Base-by-base conservation (phyloP, 257 asterid species). In the Capsicum baccatum region DNA sequence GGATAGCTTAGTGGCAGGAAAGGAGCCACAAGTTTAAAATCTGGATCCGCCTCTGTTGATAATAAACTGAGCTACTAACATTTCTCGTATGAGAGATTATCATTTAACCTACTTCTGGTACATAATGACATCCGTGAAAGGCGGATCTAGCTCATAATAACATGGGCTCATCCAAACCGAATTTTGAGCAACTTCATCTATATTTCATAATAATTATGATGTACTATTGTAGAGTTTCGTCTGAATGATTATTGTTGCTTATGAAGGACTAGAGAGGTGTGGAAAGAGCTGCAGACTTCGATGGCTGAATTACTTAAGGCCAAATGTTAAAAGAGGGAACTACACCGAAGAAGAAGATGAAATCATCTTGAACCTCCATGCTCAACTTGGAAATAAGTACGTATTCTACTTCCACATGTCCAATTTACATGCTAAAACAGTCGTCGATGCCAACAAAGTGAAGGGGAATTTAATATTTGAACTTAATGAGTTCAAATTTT, bases 271-370 rank as follows among this genome's bases (percentile, higher is more conserved):
- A 52, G 83, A 79, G 5, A 84, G 86, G 58, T 84, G 86, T 52
- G 86, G 86, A 17, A 84, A 84, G 83, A 84, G 86, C 50, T 84
- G 83, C 9, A 63, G 80, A 84, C 64, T 84, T 54, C 5, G 86
- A 76, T 84, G 86, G 86, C 74, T 84, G 86, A 84, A 84, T 84
- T 73, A 83, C 68, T 52, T 83, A 12, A 83, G 81, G 11, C 85
- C 85, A 9, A 70, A 83, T 56, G 17, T 83, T 19, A 83, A 83
- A 71, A 83, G 85, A 68, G 85, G 85, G 0, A 83, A 83, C 9
- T 83, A 68, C 17, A 70, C 81, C 6, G 70, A 83, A 68, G 85
- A 83, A 83, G 85, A 83, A 57, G 85, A 83, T 33, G 81, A 83
- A 35, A 37, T 70, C 39, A 83, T 83, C 85, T 33, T 83, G 70